These are phyloP conservation scores for Fusarium clavum DNA, from an alignment of 2,329 filamentous ascomycete genomes.

Conservation along the genomic window DNA sequence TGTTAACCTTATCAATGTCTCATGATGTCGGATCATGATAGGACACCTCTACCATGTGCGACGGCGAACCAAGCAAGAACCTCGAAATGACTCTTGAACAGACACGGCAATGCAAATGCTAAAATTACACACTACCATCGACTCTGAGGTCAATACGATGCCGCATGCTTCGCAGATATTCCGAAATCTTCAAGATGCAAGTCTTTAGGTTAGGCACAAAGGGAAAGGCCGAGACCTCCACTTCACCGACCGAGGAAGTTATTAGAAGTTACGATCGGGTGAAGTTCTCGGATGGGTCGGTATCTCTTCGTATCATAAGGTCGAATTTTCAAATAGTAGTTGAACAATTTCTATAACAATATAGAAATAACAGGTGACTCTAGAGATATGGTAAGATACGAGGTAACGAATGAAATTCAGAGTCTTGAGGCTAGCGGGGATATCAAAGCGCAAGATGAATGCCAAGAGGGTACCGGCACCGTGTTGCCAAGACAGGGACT, in stretches of 20 bases:
- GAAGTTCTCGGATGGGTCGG: not conserved
- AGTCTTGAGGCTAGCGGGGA: not conserved
- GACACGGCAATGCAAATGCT: not conserved
- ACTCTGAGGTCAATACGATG: not conserved
- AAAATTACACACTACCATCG: not conserved
- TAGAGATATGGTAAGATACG: not conserved
- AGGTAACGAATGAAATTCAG: not conserved
- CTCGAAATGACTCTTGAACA: not conserved
- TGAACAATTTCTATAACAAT: not conserved
- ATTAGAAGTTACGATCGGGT: not conserved
- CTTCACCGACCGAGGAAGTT: not conserved
- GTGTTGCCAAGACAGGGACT: not conserved
- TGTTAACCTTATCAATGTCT: not conserved
- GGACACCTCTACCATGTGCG: not conserved
- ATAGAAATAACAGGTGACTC: not conserved
- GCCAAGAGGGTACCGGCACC: slow-evolving; percentile 4
- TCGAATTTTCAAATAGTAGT: not conserved
- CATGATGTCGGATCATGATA: not conserved
- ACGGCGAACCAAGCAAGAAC: not conserved
- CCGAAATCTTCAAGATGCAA: not conserved
- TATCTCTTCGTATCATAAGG: not conserved
- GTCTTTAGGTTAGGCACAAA: not conserved
- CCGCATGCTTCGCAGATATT: not conserved
- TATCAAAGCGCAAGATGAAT: not conserved
- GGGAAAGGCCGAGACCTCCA: not conserved